Evolutionary conservation across 495 filamentous ascomycete species (phyloP).

Genomic region (Penicillium paradoxum): DNA sequence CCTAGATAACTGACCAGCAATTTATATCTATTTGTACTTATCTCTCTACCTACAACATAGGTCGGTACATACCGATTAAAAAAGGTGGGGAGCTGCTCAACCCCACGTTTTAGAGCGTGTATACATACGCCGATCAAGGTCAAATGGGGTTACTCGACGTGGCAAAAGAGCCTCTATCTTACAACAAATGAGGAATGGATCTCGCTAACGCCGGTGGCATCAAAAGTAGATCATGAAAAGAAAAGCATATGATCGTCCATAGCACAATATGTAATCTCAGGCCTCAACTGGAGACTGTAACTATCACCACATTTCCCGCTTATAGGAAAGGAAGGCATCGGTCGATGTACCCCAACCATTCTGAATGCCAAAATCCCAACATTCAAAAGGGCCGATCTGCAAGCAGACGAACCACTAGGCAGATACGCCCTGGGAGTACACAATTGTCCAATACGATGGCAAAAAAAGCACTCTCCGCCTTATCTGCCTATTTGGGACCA

Average conservation of each 20-base stretch:
- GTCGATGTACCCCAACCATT: not conserved
- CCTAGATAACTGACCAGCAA: too few relatives aligned
- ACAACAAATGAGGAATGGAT: not conserved
- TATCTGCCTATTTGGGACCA: slow-evolving; percentile 20
- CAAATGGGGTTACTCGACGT: not conserved
- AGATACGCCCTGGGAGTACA: not conserved
- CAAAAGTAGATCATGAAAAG: too few relatives aligned
- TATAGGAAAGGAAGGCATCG: not conserved
- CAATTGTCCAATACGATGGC: slow-evolving; percentile 8
- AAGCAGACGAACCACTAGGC: not conserved
- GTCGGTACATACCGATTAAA: not conserved
- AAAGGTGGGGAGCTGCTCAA: not conserved
- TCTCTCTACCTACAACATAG: too few relatives aligned
- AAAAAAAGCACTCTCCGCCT: slow-evolving; percentile 32
- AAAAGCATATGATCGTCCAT: too few relatives aligned
- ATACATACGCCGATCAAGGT: not conserved
- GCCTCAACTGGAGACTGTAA: too few relatives aligned
- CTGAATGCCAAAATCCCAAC: not conserved
- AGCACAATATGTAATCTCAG: not conserved
- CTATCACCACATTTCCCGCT: not conserved
- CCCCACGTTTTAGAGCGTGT: not conserved
- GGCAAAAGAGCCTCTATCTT: not conserved
- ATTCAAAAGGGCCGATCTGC: not conserved
- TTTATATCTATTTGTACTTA: too few relatives aligned
- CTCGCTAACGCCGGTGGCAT: too few relatives aligned